phyloP scores from a whole-genome alignment of 495 filamentous ascomycete genomes.

The Aspergillus indologenus region DNA sequence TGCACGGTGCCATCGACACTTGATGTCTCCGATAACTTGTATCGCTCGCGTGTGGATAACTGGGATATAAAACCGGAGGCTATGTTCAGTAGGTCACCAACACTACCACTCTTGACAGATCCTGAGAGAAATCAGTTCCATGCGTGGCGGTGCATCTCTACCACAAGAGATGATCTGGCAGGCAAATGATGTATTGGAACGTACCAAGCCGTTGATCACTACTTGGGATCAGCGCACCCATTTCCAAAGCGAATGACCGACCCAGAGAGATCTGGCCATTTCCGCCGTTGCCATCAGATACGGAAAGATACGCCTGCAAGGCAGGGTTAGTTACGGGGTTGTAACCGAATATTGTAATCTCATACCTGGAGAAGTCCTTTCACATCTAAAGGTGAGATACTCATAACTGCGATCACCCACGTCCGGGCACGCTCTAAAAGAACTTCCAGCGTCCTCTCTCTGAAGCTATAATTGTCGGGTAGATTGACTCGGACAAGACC shows the following conservation, averaged over 20 bases:
- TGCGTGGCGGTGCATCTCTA: no score
- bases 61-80: slow-evolving; percentile 95
- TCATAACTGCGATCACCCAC: slow-evolving; percentile 78
- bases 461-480: slow-evolving; percentile 80
- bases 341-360: not conserved
- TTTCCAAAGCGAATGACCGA: slow-evolving; percentile 91
- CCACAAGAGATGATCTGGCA: not conserved
- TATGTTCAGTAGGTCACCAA: slow-evolving; percentile 71
- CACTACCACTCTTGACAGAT: slow-evolving; percentile 68
- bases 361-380: slow-evolving; percentile 79
- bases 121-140: slow-evolving; percentile 24
- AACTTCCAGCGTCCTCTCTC: slow-evolving; percentile 71
- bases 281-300: slow-evolving; percentile 80
- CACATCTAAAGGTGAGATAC: slow-evolving; percentile 87
- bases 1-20: slow-evolving; percentile 14
- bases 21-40: slow-evolving; percentile 71
- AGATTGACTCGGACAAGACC: slow-evolving; percentile 80
- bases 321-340: slow-evolving; percentile 6
- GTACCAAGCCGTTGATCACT: slow-evolving; percentile 78
- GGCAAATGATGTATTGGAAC: not conserved
- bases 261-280: slow-evolving; percentile 90
- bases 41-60: slow-evolving; percentile 95
- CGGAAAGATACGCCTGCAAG: slow-evolving; percentile 78
- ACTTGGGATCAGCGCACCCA: slow-evolving; percentile 82
- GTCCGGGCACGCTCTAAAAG: slow-evolving; percentile 70